phyloP scores from a whole-genome alignment of 805 yeast species.

The Yarrowia yakushimensis region DNA sequence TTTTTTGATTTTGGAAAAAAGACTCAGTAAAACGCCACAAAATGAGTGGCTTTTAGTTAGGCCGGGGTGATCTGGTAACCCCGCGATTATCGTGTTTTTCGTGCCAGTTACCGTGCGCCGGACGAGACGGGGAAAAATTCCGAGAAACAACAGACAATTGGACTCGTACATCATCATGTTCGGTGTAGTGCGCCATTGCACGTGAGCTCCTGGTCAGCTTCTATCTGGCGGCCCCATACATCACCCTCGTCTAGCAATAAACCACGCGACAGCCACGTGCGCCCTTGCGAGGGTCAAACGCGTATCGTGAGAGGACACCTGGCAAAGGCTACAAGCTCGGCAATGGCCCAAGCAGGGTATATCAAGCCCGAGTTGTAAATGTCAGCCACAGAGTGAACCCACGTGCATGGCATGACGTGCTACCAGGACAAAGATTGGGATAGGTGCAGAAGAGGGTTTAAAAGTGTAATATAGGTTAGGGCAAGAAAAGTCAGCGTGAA shows the following conservation, averaged over 20 bases:
- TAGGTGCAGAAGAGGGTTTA: constrained; percentile 8
- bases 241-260: not conserved
- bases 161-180: not conserved
- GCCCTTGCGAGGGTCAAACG: not conserved
- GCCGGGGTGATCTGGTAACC: not conserved
- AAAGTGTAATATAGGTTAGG: constrained; percentile 21
- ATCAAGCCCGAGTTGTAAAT: not conserved
- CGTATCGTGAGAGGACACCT: not conserved
- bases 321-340: not conserved
- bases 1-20: not conserved
- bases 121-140: not conserved
- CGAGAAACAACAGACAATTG: not conserved
- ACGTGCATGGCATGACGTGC: constrained; percentile 25
- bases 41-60: not conserved
- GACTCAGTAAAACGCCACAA: constrained; percentile 1
- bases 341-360: not conserved
- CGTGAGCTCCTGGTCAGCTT: not conserved
- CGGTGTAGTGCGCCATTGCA: constrained; percentile 21
- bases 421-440: constrained; percentile 10
- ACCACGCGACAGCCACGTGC: constrained; percentile 2
- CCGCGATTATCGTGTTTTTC: not conserved
- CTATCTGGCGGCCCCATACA: not conserved
- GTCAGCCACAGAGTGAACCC: constrained; percentile 23
- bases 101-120: not conserved
- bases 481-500: constrained; percentile 24